Percentiles rank a stretch among this genome's conserved stretches.
Conservation (phyloP, 2,329 filamentous ascomycete genomes). For the Pyrenophora tritici-repentis region DNA sequence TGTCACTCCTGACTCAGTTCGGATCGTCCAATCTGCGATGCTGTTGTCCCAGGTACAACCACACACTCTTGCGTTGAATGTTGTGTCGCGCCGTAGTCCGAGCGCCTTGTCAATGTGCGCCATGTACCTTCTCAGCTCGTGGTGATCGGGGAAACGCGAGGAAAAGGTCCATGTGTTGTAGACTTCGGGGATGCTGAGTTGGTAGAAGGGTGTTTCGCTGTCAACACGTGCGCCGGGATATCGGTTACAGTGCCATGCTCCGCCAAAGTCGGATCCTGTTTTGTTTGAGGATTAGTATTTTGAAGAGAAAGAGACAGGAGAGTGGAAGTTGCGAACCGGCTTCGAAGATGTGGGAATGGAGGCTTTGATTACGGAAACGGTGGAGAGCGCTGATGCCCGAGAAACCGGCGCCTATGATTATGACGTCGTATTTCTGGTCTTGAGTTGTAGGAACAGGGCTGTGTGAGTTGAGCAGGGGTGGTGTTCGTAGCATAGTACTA, state of each 20-base stretch:
- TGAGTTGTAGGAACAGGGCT: no score
- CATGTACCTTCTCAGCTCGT: conserved; percentile 33
- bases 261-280: conserved; percentile 19
- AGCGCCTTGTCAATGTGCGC: conserved; percentile 30
- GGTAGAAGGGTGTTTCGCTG: conserved; percentile 37
- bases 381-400: conserved; percentile 29
- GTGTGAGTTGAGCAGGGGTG: background rate
- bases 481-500: background rate
- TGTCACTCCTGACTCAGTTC: conserved; percentile 51
- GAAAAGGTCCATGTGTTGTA: conserved; percentile 34
- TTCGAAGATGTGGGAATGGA: conserved; percentile 30
- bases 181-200: conserved; percentile 35
- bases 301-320: no score
- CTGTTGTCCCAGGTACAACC: conserved; percentile 50
- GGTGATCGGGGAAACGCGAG: conserved; percentile 29
- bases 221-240: conserved; percentile 43
- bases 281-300: background rate
- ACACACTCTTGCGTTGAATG: conserved; percentile 52
- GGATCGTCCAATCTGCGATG: conserved; percentile 51
- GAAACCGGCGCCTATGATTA: conserved; percentile 37
- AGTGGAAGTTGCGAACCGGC: conserved; percentile 8
- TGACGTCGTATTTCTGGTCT: conserved; percentile 21
- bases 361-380: conserved; percentile 24
- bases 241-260: conserved; percentile 12
- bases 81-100: conserved; percentile 28